Evolutionary conservation across 331 rosid genomes (phyloP), one percentile per base, ranked within the genome.

Genomic region (Quercus tomentella): DNA sequence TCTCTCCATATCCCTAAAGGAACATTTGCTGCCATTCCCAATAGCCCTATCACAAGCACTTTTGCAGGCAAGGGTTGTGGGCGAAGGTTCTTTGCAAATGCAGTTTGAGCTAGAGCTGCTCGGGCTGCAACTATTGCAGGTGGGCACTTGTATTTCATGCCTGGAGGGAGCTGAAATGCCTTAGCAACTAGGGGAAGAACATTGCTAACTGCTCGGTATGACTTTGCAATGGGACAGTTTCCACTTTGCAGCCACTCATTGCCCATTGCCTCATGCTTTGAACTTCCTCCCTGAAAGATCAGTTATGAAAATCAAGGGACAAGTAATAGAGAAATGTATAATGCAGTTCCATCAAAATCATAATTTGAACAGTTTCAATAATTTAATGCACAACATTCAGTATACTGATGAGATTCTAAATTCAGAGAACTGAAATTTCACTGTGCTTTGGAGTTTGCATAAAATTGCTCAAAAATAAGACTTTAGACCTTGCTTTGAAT

Each of bases 1-100:
- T 95, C 99, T 77, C 99, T 86, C 99, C 99, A 95, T 65, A 95
- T 56, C 76, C 99, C 99, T 78, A 95, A 82, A 15, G 99, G 99
- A 66, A 95, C 88, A 80, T 95, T 95, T 56, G 93, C 97, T 25
- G 99, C 98, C 99, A 95, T 95, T 49, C 99, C 99, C 82, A 95
- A 75, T 83, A 91, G 75, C 58, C 99, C 98, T 7, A 95, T 95
- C 68, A 85, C 97, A 22, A 95, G 94, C 66, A 95, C 96, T 82
- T 95, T 95, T n/a, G 91, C 89, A 4, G 99, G 99, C 76, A 95
- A 77, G 25, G 93, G 75, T 77, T 95, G 99, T 20, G 99, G 98
- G 51, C 99, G 97, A 67, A 95, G 97, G 86, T 90, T 95, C 89
- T 95, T 95, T 1, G 94, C 93, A 74, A 95, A 90, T 73, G 99